Base-by-base conservation (phyloP, 306 rosid species). In the Vigna radiata region DNA sequence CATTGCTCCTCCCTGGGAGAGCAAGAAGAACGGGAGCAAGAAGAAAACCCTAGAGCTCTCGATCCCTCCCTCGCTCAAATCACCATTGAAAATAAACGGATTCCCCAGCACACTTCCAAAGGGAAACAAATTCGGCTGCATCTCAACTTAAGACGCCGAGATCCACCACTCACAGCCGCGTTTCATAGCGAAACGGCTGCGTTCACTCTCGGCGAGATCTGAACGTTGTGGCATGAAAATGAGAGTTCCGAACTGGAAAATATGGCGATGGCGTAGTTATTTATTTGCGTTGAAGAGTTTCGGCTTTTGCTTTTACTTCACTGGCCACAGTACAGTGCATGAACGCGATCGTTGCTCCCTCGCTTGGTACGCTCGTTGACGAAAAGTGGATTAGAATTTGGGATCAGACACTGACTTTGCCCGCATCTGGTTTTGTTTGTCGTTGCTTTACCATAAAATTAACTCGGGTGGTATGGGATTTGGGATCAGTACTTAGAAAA, bases 71-170 rank as follows among this genome's bases (percentile, higher is more conserved):
- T 91, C 92, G 69, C 91, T 89, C 91, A 95, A 84, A 92, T 92
- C 96, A 60, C 86, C 97, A 87, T 90, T 87, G 75, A 85, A 86
- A 60, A 89, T 23, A 64, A 91, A 91, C 52, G 96, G 97, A 85
- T 95, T 95, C n/a, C 87, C 96, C 36, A 87, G 84, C 83, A 84
- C 81, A 66, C 88, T 89, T 46, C 91, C 96, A 72, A 95, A 88
- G 19, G 98, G 97, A 23, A 86, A 89, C 88, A 87, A 82, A 80
- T 90, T 92, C 84, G 97, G 96, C 94, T 91, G 99, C 99, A 92
- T 92, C 91, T 89, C 97, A 96, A 83, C 81, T 83, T 84, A 72
- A 82, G 78, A 23, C 78, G 50, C 79, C 86, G 43, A 87, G 88
- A 88, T 82, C 89, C 55, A 69, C 47, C 55, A 47, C 8, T 23